Evolutionary conservation across 495 filamentous ascomycete genomes (phyloP).

Genomic region (Talaromyces adpressus): DNA sequence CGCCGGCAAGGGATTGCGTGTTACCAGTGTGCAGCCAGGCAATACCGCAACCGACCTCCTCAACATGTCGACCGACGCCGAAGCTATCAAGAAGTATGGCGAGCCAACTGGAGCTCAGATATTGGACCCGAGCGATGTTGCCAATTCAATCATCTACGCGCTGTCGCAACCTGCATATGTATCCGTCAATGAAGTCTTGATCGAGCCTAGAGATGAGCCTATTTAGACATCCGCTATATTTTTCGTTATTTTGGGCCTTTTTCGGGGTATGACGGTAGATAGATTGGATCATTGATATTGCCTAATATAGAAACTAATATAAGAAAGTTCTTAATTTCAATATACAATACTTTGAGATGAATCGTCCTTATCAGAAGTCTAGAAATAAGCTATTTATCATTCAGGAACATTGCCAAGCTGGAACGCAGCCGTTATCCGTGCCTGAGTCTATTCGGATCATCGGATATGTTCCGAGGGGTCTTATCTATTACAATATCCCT

Average conservation of each 20-base stretch:
- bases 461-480: not conserved
- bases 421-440: not conserved
- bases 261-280: not conserved
- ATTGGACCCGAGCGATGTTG: conserved; percentile 55
- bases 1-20: conserved; percentile 53
- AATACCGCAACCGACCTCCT: conserved; percentile 59
- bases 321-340: not conserved
- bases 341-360: not conserved
- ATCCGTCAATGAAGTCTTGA: conserved; percentile 63
- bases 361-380: not conserved
- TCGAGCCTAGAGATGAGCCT: conserved; percentile 65
- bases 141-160: conserved; percentile 56
- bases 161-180: conserved; percentile 58
- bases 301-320: not conserved
- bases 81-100: conserved; percentile 64
- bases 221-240: conserved; percentile 30
- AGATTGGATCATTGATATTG: not conserved
- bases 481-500: not conserved
- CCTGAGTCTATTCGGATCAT: not conserved
- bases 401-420: not conserved
- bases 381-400: not conserved
- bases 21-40: conserved; percentile 60
- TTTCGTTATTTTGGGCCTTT: not conserved
- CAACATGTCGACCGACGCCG: conserved; percentile 56
- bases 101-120: conserved; percentile 60